Base-by-base conservation (phyloP, 164 flowering plant species). In the Macadamia tetraphylla region DNA sequence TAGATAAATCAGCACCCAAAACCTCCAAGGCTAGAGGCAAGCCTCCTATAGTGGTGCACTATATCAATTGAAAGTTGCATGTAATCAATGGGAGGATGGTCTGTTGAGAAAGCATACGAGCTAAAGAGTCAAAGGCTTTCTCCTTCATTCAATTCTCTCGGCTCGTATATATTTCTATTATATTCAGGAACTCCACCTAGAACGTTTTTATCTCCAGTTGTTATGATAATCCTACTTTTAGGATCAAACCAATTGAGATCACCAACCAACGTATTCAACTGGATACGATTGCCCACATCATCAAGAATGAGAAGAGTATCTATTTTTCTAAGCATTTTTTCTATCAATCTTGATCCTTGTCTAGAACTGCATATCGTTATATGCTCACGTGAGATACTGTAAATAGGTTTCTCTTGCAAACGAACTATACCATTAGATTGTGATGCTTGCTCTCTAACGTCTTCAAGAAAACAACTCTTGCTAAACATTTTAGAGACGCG, bases 231-330 rank as follows among this genome's bases (percentile, higher is more conserved):
- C 32, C 67, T 43, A 49, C 76, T 35, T 68, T 46, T n/a, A 2
- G 57, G 2, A 3, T 32, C 30, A 65, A 60, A 9, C 35, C 23
- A 23, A 23, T 23, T 23, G 23, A 23, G 23, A 23, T 23, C 23
- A 23, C 23, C 23, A 23, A 23, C 65, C 46, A 77, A 31, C 3
- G 71, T 62, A 55, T 70, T 40, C 2, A 77, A 4, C 51, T 73
- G 77, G 6, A 55, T 60, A 9, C 5, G 1, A 0, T 53, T 29
- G 62, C 71, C 70, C 9, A 79, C 76, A 71, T 76, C 82, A 66
- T 79, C 82, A 31, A 79, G 51, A 58, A 79, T 68, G 17, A 79
- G 0, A 32, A 79, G 71, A 32, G 70, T 71, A 31, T 46, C 57
- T 52, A 60, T 69, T 8, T 7, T 6, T 4, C 32, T 11, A 43